These are phyloP conservation scores for Fusarium sp. DNA, from an alignment of 2,329 filamentous ascomycete genomes.

Conservation along the genomic window DNA sequence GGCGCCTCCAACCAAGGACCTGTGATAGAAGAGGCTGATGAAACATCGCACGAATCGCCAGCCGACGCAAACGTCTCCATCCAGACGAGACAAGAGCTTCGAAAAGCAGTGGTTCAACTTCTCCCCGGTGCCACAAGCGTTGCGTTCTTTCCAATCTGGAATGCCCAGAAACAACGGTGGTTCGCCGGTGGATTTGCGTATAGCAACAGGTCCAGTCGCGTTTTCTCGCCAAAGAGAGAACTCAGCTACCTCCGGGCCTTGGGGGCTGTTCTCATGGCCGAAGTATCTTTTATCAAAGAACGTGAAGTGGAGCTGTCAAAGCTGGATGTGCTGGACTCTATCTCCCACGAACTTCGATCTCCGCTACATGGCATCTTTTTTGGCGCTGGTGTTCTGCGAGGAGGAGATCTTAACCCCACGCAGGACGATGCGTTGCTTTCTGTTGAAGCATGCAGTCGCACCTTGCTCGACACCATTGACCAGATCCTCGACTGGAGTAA, in stretches of 20 bases:
- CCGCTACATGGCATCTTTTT: constrained; percentile 6
- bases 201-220: not conserved
- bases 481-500: constrained; percentile 13
- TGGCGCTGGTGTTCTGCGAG: not conserved
- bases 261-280: constrained; percentile 1
- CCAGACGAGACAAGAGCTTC: not conserved
- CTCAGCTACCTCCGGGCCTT: not conserved
- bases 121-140: not conserved
- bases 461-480: not conserved
- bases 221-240: not conserved
- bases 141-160: not conserved
- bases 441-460: not conserved
- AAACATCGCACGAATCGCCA: not conserved
- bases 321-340: not conserved
- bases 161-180: constrained; percentile 8
- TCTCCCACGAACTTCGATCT: constrained; percentile 4
- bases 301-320: not conserved
- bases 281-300: not conserved
- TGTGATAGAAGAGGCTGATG: not conserved
- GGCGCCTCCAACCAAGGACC: not conserved
- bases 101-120: not conserved
- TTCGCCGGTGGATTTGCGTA: constrained; percentile 3
- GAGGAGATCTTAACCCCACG: not conserved
- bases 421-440: not conserved
- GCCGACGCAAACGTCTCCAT: fast-evolving